These are phyloP conservation scores for Penicillium fuscoglaucum DNA, from an alignment of 2,329 filamentous ascomycete genomes.

Conservation along the genomic window DNA sequence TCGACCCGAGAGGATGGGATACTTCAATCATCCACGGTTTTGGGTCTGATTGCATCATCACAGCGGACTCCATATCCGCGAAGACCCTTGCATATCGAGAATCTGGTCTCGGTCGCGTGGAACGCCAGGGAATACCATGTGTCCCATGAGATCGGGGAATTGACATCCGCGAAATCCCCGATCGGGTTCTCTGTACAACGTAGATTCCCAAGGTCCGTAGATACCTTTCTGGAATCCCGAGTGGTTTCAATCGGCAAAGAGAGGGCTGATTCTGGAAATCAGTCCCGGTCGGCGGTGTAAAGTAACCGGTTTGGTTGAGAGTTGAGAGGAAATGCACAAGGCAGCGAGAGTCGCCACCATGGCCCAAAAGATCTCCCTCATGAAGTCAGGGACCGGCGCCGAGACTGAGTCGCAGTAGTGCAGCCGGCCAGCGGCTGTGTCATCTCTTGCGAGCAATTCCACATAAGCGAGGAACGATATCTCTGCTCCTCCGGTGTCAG, in stretches of 20 bases:
- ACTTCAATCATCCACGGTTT: neutral
- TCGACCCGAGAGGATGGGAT: neutral
- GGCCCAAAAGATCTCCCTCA: slow-evolving; percentile 7
- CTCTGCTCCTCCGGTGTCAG: slow-evolving; percentile 39
- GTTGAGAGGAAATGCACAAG: neutral
- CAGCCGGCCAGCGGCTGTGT: slow-evolving; percentile 21
- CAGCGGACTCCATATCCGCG: neutral
- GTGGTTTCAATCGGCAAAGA: neutral
- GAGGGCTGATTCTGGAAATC: neutral
- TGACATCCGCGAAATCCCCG: neutral
- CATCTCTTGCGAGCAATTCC: slow-evolving; percentile 26
- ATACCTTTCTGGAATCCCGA: neutral
- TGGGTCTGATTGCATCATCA: slow-evolving; percentile 5
- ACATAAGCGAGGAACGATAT: slow-evolving; percentile 28
- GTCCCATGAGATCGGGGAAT: neutral
- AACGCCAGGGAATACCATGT: neutral
- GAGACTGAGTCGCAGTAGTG: slow-evolving; percentile 20
- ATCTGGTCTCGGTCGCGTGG: slow-evolving; percentile 8
- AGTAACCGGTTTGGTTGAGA: neutral
- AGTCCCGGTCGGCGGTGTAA: neutral
- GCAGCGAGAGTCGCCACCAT: slow-evolving; percentile 1
- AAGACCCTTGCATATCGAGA: slow-evolving; percentile 10
- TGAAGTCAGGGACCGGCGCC: slow-evolving; percentile 28
- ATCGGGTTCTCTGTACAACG: neutral
- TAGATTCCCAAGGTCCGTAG: neutral